These are phyloP conservation scores for Botryobasidium botryosum DNA, from an alignment of 768 basidiomycete genomes.

Conservation along the genomic window DNA sequence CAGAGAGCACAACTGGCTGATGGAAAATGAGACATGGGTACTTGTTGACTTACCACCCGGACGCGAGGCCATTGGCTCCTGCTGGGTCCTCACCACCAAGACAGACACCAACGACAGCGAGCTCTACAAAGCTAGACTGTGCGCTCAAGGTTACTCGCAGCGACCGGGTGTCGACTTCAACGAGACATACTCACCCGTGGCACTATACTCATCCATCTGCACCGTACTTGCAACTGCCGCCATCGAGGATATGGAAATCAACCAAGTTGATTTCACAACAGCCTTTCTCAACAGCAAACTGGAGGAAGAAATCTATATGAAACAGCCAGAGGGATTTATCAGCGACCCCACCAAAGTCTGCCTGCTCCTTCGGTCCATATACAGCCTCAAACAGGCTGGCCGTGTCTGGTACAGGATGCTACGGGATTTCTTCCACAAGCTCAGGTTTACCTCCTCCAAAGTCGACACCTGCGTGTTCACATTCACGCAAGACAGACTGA, in stretches of 20 bases:
- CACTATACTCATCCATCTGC: slow-evolving; percentile 7
- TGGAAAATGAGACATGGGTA: slow-evolving; percentile 10
- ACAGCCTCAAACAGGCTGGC: slow-evolving; percentile 24
- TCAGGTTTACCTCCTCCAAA: neutral
- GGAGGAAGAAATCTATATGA: slow-evolving; percentile 15
- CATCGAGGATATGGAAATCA: slow-evolving; percentile 7
- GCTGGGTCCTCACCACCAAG: slow-evolving; percentile 17
- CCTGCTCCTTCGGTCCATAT: slow-evolving; percentile 17
- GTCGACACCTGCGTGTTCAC: neutral
- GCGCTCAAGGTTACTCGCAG: slow-evolving; percentile 28
- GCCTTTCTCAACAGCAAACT: slow-evolving; percentile 13
- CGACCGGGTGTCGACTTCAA: slow-evolving; percentile 22
- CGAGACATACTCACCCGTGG: slow-evolving; percentile 17
- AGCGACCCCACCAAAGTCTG: slow-evolving; percentile 11
- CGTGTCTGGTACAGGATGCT: slow-evolving; percentile 20
- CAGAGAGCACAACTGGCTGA: neutral
- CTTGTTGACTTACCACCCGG: slow-evolving; percentile 9
- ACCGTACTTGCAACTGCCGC: slow-evolving; percentile 10
- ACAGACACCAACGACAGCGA: slow-evolving; percentile 11
- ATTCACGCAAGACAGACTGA: neutral
- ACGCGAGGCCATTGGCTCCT: slow-evolving; percentile 12
- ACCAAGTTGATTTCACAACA: slow-evolving; percentile 11
- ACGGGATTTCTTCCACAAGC: neutral
- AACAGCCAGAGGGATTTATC: slow-evolving; percentile 3
- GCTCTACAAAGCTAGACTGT: slow-evolving; percentile 23